phyloP scores from a whole-genome alignment of 2,329 filamentous ascomycete species.

The Didymella exigua region DNA sequence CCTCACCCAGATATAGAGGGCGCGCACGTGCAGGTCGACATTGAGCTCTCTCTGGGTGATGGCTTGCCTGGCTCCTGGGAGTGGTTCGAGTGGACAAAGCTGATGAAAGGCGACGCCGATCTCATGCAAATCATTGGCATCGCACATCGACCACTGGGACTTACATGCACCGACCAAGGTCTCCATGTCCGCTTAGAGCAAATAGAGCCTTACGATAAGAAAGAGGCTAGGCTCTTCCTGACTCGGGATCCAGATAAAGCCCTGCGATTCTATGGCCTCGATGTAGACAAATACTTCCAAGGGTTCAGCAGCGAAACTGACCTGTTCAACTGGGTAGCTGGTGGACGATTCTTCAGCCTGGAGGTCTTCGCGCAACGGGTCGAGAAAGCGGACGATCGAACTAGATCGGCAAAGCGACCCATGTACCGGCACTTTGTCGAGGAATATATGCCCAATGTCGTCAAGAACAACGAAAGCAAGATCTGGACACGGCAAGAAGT shows the following conservation, averaged over 20 bases:
- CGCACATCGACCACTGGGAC: conserved; percentile 67
- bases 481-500: conserved; percentile 52
- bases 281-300: conserved; percentile 55
- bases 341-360: conserved; percentile 64
- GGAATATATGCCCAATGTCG: conserved; percentile 64
- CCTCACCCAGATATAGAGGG: conserved; percentile 37
- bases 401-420: conserved; percentile 60
- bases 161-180: conserved; percentile 68
- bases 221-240: conserved; percentile 64
- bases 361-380: conserved; percentile 39
- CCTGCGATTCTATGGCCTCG: conserved; percentile 68
- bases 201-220: conserved; percentile 65
- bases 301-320: conserved; percentile 62
- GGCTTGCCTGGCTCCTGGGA: too few relatives aligned
- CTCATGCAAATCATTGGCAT: conserved; percentile 69
- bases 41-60: conserved; percentile 59
- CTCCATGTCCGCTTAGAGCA: conserved; percentile 71
- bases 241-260: conserved; percentile 62
- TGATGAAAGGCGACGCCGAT: conserved; percentile 76
- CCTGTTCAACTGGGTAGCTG: conserved; percentile 67
- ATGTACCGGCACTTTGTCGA: conserved; percentile 67
- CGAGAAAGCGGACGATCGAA: conserved; percentile 60
- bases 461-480: conserved; percentile 41
- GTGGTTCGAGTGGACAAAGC: conserved; percentile 68
- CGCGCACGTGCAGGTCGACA: conserved; percentile 71